A percentile compares a stretch with the other conserved stretches of the same genome.
Evolutionary conservation across 1,284 basidiomycete genomes (phyloP).

Genomic region (Cerrena zonata): DNA sequence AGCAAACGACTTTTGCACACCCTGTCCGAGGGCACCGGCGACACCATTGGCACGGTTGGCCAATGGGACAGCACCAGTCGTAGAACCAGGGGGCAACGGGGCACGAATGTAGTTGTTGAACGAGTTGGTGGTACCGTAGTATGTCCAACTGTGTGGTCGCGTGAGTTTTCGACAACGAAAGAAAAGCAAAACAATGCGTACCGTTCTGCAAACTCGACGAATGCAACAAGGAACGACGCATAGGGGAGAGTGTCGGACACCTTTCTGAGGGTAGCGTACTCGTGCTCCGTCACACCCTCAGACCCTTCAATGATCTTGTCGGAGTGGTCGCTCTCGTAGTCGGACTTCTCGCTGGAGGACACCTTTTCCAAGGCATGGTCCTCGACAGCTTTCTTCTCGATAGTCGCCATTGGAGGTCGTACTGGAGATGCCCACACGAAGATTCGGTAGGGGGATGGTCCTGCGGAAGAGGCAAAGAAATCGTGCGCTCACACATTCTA

Average conservation of each 20-base stretch:
- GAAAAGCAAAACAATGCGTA: slow-evolving; percentile 41
- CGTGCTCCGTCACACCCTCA: slow-evolving; percentile 47
- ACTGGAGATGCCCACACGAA: neutral
- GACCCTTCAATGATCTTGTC: slow-evolving; percentile 33
- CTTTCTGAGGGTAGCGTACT: slow-evolving; percentile 39
- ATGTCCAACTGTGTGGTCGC: slow-evolving; percentile 9
- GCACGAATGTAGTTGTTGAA: slow-evolving; percentile 48
- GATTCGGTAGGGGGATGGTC: neutral
- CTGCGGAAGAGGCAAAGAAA: neutral
- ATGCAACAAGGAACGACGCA: slow-evolving; percentile 40
- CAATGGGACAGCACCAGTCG: slow-evolving; percentile 44
- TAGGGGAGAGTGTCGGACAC: slow-evolving; percentile 39
- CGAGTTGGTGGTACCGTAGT: slow-evolving; percentile 30
- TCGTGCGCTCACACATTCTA: too few species aligned
- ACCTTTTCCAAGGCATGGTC: slow-evolving; percentile 4
- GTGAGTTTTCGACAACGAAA: neutral
- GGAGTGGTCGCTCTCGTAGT: slow-evolving; percentile 3
- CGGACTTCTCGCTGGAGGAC: slow-evolving; percentile 10
- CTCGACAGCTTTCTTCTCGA: slow-evolving; percentile 6
- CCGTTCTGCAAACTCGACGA: slow-evolving; percentile 50
- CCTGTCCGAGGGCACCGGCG: slow-evolving; percentile 45
- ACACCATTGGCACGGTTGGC: slow-evolving; percentile 33
- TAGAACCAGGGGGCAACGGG: slow-evolving; percentile 42
- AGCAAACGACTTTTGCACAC: slow-evolving; percentile 40
- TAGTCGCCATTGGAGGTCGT: slow-evolving; percentile 4